Evolutionary conservation across 2,329 filamentous ascomycete species (phyloP).

Genomic region (Fusarium duplospermum): DNA sequence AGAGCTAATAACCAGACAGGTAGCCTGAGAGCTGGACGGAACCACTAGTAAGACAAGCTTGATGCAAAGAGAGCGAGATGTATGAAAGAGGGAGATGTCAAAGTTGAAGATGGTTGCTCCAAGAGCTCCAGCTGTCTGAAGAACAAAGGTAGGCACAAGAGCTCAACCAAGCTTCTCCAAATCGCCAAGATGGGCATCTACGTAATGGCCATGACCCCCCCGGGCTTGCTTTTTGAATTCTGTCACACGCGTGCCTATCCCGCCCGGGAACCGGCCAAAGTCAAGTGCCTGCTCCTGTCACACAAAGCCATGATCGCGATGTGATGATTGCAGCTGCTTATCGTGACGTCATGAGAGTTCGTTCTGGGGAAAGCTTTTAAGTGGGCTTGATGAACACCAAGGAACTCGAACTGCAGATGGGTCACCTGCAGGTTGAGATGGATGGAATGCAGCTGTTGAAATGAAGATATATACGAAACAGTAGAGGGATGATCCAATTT

Average conservation of each 20-base stretch:
- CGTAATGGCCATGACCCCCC: constrained; percentile 19
- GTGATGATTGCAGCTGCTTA: constrained; percentile 16
- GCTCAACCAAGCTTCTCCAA: constrained; percentile 15
- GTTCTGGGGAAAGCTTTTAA: constrained; percentile 5
- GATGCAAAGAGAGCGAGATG: background rate
- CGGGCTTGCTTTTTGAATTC: constrained; percentile 23
- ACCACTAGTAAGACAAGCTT: background rate
- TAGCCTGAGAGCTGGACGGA: background rate
- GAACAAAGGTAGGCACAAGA: constrained; percentile 18
- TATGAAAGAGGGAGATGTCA: background rate
- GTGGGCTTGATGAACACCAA: background rate
- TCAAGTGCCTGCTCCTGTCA: constrained; percentile 26
- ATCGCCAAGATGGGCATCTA: constrained; percentile 30
- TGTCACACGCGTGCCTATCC: constrained; percentile 12
- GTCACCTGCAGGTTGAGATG: background rate
- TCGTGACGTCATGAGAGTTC: constrained; percentile 43
- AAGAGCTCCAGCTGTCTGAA: constrained; percentile 15
- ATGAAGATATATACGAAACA: background rate
- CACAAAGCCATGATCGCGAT: constrained; percentile 40
- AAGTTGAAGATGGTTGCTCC: constrained; percentile 1
- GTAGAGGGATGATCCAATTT: background rate
- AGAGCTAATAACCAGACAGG: background rate
- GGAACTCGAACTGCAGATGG: background rate
- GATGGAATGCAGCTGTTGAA: background rate
- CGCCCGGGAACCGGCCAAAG: constrained; percentile 8